Percentiles rank a stretch among this genome's conserved stretches.
Conservation (phyloP, 2,329 filamentous ascomycete genomes). For the Colletotrichum musae region DNA sequence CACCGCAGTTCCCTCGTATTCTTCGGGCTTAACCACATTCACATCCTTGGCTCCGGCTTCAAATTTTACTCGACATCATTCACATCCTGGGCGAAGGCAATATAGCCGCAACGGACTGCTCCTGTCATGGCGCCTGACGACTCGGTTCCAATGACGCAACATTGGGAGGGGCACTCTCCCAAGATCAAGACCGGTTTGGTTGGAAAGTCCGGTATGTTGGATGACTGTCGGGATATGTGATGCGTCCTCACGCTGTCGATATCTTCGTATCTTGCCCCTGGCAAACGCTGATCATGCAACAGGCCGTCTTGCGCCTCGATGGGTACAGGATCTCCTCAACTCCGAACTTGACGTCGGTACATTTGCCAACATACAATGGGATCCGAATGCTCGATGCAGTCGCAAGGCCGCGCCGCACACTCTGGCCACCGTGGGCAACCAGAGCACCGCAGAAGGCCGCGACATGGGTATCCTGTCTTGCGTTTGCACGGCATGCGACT, state of each 20-base stretch:
- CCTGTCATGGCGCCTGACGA: conserved; percentile 27
- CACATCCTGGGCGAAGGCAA: background rate
- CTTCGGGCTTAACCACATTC: too few relatives aligned
- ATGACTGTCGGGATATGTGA: background rate
- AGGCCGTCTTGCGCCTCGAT: conserved; percentile 55
- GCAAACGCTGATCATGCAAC: conserved; percentile 7
- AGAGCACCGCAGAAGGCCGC: conserved; percentile 49
- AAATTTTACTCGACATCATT: background rate
- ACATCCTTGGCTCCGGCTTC: too few relatives aligned
- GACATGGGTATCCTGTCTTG: conserved; percentile 51
- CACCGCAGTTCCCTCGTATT: too few relatives aligned
- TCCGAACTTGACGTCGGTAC: conserved; percentile 51
- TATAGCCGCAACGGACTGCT: conserved; percentile 11
- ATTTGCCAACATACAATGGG: conserved; percentile 49
- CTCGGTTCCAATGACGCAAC: conserved; percentile 26
- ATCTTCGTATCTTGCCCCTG: background rate
- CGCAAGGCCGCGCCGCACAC: conserved; percentile 49
- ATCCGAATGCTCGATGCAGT: conserved; percentile 51
- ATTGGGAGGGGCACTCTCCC: conserved; percentile 32
- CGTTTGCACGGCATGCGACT: conserved; percentile 58
- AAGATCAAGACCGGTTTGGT: conserved; percentile 27
- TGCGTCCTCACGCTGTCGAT: background rate
- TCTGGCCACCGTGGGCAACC: conserved; percentile 52
- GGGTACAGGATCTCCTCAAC: conserved; percentile 57
- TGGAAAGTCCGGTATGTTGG: conserved; percentile 34